phyloP scores from a whole-genome alignment of 2,329 filamentous ascomycete genomes.

The Exserohilum turcica region DNA sequence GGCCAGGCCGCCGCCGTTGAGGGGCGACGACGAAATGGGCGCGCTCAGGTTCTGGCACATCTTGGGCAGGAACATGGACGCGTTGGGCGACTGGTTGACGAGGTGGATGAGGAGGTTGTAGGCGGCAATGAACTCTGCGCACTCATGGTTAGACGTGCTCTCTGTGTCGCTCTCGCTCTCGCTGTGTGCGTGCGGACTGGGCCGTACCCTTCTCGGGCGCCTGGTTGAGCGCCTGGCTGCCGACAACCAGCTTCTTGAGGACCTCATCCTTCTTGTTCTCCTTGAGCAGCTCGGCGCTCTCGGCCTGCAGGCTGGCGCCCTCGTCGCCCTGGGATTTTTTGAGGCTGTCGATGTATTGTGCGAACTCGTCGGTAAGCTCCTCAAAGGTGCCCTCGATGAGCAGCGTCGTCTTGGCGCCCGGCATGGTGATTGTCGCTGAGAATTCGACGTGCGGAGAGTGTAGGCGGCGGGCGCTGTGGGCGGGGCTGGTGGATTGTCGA shows the following conservation, averaged over 20 bases:
- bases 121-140: conserved; percentile 82
- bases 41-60: conserved; percentile 86
- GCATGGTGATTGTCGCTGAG: conserved; percentile 54
- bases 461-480: conserved; percentile 20
- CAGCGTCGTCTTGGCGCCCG: conserved; percentile 65
- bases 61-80: conserved; percentile 81
- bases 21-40: conserved; percentile 82
- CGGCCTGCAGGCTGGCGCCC: conserved; percentile 59
- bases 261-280: conserved; percentile 77
- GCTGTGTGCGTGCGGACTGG: conserved; percentile 8
- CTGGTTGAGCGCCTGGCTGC: conserved; percentile 75
- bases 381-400: conserved; percentile 90
- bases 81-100: conserved; percentile 81
- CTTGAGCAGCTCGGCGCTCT: conserved; percentile 72
- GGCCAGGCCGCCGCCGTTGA: conserved; percentile 82
- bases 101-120: conserved; percentile 98
- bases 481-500: conserved; percentile 33
- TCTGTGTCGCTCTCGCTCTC: too few species aligned
- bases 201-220: conserved; percentile 80
- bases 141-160: conserved; percentile 32
- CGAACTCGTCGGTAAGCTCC: conserved; percentile 92
- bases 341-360: conserved; percentile 86
- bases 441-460: conserved; percentile 29
- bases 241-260: conserved; percentile 85
- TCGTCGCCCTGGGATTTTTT: conserved; percentile 66